phyloP scores from a whole-genome alignment of 495 filamentous ascomycete species.

The Delitschia confertaspora region DNA sequence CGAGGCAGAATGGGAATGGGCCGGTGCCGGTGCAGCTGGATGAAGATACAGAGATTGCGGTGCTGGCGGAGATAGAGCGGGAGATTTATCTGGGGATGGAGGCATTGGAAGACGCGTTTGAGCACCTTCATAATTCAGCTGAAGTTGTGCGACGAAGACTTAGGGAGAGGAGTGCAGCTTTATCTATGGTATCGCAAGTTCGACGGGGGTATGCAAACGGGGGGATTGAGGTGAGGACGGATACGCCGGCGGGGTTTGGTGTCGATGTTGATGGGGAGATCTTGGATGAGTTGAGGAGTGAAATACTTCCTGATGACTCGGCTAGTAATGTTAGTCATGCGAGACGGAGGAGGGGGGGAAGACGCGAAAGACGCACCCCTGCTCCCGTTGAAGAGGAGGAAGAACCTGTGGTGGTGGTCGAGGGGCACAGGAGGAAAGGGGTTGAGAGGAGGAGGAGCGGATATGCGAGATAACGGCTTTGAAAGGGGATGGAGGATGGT shows the following conservation, averaged over 20 bases:
- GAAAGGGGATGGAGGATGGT: no score
- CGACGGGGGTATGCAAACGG: slow-evolving; percentile 45
- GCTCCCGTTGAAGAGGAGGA: slow-evolving; percentile 75
- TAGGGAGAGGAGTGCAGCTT: slow-evolving; percentile 67
- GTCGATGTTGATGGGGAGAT: slow-evolving; percentile 43
- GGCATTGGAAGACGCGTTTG: slow-evolving; percentile 88
- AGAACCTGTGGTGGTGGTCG: slow-evolving; percentile 77
- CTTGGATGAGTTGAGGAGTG: slow-evolving; percentile 54
- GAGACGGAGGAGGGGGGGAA: slow-evolving; percentile 59
- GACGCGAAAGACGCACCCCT: slow-evolving; percentile 68
- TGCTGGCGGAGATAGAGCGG: slow-evolving; percentile 81
- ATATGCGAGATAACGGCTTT: no score
- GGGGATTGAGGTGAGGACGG: slow-evolving; percentile 44
- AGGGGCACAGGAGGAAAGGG: slow-evolving; percentile 46
- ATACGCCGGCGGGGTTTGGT: slow-evolving; percentile 44
- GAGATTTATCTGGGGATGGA: slow-evolving; percentile 94
- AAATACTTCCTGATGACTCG: slow-evolving; percentile 60
- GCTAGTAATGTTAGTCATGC: slow-evolving; percentile 84
- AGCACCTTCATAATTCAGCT: slow-evolving; percentile 77
- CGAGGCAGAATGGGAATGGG: slow-evolving; percentile 3
- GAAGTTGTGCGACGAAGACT: slow-evolving; percentile 71
- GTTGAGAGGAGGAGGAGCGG: slow-evolving; percentile 5
- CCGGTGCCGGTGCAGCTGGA: slow-evolving; percentile 70
- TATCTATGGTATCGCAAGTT: slow-evolving; percentile 67
- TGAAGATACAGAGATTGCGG: slow-evolving; percentile 87